Evolutionary conservation across 331 rosid genomes (phyloP).

Genomic region (Arachis monticola): DNA sequence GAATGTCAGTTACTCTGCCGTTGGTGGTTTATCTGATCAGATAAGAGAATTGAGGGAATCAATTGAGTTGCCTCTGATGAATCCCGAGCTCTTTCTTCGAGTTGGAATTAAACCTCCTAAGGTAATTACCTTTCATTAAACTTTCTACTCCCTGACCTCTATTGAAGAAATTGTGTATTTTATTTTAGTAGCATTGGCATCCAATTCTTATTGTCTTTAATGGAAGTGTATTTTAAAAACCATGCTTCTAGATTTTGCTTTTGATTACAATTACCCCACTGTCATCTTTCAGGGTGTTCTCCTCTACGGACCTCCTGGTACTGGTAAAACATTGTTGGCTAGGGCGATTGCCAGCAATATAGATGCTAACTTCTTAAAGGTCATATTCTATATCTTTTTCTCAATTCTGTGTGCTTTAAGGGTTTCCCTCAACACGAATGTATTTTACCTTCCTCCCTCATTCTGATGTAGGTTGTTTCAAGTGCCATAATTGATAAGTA

Average conservation of each 20-base stretch:
- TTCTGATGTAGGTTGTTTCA: slow-evolving; percentile 77
- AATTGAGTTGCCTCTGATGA: slow-evolving; percentile 92
- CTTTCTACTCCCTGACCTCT: slow-evolving; percentile 4
- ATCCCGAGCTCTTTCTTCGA: slow-evolving; percentile 92
- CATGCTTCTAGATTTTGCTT: slow-evolving; percentile 31
- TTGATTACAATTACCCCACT: slow-evolving; percentile 14
- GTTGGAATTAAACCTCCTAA: slow-evolving; percentile 99
- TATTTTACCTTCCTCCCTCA: slow-evolving; percentile 33
- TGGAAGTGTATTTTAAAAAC: slow-evolving; percentile 16
- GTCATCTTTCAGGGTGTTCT: slow-evolving; percentile 84
- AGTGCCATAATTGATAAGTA: slow-evolving; percentile 97
- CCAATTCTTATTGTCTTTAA: not conserved
- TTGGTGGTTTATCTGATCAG: slow-evolving; percentile 97
- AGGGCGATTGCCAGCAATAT: slow-evolving; percentile 98
- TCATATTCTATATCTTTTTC: slow-evolving; percentile 33
- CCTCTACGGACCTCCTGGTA: slow-evolving; percentile 98
- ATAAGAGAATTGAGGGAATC: slow-evolving; percentile 96
- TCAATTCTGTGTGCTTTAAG: slow-evolving; percentile 6
- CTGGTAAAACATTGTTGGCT: slow-evolving; percentile 94
- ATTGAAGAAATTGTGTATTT: slow-evolving; percentile 10
- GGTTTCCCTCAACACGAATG: slow-evolving; percentile 13
- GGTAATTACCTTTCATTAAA: slow-evolving; percentile 48
- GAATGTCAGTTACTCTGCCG: slow-evolving; percentile 96
- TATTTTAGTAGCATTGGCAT: not conserved
- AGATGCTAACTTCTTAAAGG: slow-evolving; percentile 96